Evolutionary conservation across 108 stramenopile genomes (phyloP).

Genomic region (Stephanodiscus triporus): DNA sequence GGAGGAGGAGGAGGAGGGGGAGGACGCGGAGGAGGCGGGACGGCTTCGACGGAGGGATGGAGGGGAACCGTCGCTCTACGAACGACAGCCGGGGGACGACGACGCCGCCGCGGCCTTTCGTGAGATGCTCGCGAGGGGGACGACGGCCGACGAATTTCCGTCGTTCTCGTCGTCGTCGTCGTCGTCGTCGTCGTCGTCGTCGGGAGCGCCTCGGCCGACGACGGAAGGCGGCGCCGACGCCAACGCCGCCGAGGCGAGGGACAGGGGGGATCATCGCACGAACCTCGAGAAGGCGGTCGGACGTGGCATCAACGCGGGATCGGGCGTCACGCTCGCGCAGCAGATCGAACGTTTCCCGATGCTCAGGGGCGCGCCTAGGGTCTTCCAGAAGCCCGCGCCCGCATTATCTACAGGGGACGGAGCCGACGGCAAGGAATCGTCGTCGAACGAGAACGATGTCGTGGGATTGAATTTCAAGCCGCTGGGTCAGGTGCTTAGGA

Average conservation of each 20-base stretch:
- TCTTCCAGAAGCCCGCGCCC: constrained; percentile 48
- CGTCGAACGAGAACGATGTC: constrained; percentile 50
- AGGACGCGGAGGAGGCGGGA: constrained; percentile 2
- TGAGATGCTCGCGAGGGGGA: constrained; percentile 61
- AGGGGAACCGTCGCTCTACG: constrained; percentile 26
- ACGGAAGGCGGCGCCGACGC: constrained; percentile 3
- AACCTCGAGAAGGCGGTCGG: constrained; percentile 83
- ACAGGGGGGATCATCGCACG: constrained; percentile 32
- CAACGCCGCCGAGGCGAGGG: constrained; percentile 9
- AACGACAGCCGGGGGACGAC: constrained; percentile 76
- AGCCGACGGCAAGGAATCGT: constrained; percentile 33
- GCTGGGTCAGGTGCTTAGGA: constrained; percentile 73
- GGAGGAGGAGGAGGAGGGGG: constrained; percentile 12
- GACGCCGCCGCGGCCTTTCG: constrained; percentile 87
- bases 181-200: background rate
- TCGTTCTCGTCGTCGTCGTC: background rate
- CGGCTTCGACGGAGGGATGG: background rate
- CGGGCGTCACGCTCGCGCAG: constrained; percentile 62
- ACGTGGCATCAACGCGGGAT: constrained; percentile 52
- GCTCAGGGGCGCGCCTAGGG: constrained; percentile 82
- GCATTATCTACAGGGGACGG: background rate
- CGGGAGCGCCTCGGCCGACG: background rate
- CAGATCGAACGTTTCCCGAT: constrained; percentile 84
- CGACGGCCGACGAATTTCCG: background rate
- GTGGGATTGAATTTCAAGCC: constrained; percentile 77